Evolutionary conservation across 306 rosid species (phyloP), one percentile per base, ranked within the genome.

Genomic region (Prunus campanulata): DNA sequence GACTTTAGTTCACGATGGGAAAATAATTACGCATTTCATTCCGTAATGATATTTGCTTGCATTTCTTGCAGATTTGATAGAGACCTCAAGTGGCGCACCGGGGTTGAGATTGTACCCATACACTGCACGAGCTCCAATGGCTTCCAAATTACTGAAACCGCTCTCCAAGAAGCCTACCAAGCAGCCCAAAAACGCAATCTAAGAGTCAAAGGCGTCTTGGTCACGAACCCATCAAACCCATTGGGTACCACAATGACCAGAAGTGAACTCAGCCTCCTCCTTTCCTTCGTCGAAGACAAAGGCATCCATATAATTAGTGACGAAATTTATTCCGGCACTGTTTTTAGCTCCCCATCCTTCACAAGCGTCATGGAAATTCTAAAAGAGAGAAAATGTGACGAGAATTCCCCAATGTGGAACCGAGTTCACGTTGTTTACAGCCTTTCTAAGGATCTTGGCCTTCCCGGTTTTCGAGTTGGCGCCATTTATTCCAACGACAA

Each of bases 181-280:
- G 93, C 85, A 3, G 96, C 96, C 24, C 66, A 77, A 25, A 87
- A 83, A 16, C 80, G 84, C 52, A 87, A 90, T 65, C 83, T 93
- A 8, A 81, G 81, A 80, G 96, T 93, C 79, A 93, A 93, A 84
- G 97, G 97, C 12, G 89, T 90, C 22, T 46, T 93, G 80, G 89
- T 93, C 65, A 93, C 97, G 12, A 93, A 93, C 86, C 97, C 97
- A 10, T 93, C 97, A 3, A 93, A 93, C 70, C 97, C 96, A 44
- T 75, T 93, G 48, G 97, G 97, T 71, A 90, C 92, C 5, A 83
- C 93, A 2, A 81, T 89, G 87, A 83, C 86, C 19, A 71, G 81
- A 11, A 39, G 8, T 22, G 93, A 93, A 68, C 66, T 90, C 59
- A 81, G 86, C 78, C 84, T 93, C 13, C 91, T 93, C 68, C 3